Percentiles rank a stretch among this genome's conserved stretches.
Conservation (phyloP, 306 rosid genomes). For the Quercus agrifolia region DNA sequence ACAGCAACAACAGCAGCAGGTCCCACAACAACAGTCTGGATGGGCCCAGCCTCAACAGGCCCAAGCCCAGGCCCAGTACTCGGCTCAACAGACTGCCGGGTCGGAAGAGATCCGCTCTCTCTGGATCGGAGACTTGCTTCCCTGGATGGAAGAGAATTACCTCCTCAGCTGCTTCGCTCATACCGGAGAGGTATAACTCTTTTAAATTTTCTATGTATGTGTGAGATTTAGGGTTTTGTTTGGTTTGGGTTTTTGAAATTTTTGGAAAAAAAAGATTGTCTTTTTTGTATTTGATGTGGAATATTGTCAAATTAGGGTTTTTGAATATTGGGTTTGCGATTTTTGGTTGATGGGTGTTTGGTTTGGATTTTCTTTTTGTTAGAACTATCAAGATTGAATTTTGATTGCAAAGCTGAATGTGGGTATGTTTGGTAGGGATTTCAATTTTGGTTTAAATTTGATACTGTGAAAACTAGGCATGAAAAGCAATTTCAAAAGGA, state of each 20-base stretch:
- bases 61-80: conserved; percentile 28
- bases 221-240: background rate
- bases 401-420: no score
- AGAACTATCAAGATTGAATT: no score
- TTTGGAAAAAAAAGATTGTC: background rate
- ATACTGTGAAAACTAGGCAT: no score
- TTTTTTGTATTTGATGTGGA: background rate
- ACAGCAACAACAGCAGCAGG: conserved; percentile 11
- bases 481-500: no score
- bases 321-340: background rate
- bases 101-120: conserved; percentile 58
- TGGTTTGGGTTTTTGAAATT: background rate
- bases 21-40: conserved; percentile 21
- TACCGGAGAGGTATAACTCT: conserved; percentile 45
- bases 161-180: conserved; percentile 41
- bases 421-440: no score
- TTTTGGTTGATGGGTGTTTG: background rate
- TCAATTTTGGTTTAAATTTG: no score
- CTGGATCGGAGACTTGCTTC: conserved; percentile 69
- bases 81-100: background rate
- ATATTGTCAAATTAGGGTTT: background rate
- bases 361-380: background rate
- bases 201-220: background rate
- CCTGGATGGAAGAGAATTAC: conserved; percentile 69
- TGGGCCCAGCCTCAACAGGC: conserved; percentile 30